Conservation (phyloP, 2,329 filamentous ascomycete species). For the Magnaporthiopsis rhizophila region DNA sequence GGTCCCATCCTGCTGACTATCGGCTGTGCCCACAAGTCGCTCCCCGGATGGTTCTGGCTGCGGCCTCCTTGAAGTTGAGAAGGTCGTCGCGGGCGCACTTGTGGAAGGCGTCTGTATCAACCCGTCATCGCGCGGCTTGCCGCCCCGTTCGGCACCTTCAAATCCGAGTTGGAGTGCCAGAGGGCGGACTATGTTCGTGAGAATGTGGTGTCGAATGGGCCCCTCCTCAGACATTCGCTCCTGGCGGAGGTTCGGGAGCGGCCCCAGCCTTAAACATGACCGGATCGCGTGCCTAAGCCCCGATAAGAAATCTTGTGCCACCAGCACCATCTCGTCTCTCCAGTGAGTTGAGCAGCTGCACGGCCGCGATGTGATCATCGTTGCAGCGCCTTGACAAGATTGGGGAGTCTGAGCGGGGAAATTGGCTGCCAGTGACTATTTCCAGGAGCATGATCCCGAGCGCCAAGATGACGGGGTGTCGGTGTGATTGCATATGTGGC, state of each 20-base stretch:
- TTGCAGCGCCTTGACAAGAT: neutral
- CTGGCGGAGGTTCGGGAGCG: neutral
- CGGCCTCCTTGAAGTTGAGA: too few relatives aligned
- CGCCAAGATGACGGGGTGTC: neutral
- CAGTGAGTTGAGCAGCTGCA: too few relatives aligned
- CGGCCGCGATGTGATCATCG: too few relatives aligned
- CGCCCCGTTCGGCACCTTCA: too few relatives aligned
- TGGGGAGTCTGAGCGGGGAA: neutral
- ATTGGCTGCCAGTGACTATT: neutral
- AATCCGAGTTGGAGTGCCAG: neutral
- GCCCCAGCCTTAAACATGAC: neutral
- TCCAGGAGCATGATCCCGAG: neutral
- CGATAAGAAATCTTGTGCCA: too few relatives aligned
- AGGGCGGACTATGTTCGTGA: neutral
- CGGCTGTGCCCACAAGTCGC: too few relatives aligned
- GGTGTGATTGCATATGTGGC: neutral
- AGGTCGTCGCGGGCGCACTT: too few relatives aligned
- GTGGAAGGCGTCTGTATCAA: too few relatives aligned
- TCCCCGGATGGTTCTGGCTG: too few relatives aligned
- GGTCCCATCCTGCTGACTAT: too few relatives aligned
- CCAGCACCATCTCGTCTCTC: too few relatives aligned
- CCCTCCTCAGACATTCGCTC: neutral
- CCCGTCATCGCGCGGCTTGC: too few relatives aligned
- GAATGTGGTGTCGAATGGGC: neutral
- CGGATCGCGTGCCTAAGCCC: neutral